Evolutionary conservation across 768 basidiomycete species (phyloP), one percentile per base, ranked within the genome.

Genomic region (Rhodotorula graminis): DNA sequence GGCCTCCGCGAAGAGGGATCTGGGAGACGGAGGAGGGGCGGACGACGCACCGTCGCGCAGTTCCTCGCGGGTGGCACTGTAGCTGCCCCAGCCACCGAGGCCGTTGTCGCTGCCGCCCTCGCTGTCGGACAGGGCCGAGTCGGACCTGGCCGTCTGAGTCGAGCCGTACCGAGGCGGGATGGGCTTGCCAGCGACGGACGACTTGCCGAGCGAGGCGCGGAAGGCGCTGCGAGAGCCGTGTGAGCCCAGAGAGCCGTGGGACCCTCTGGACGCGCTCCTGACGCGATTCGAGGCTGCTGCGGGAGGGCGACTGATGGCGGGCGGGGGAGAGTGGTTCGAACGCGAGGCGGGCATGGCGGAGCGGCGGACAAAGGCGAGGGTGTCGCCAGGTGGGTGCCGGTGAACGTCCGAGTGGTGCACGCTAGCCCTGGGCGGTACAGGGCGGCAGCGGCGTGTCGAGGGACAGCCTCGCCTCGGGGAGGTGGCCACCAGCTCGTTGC

Each of bases 1-100:
- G 15, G 53, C 6, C 27, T 14, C 19, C 50, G 50, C 23, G 5
- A 44, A 23, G 63, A 29, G 9, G n/a, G 37, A 4, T 7, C 31
- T 11, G 27, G 27, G 40, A 55, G 49, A 55, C 1, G 53, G 21
- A 46, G 40, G 44, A n/a, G 46, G 19, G 10, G 7, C 9, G 23
- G 9, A 27, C 21, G 46, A 69, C 74, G 61, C 29, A 73, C 75
- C 72, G 44, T 76, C 75, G 12, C 75, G 44, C 2, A 76, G 57
- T 42, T 76, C 75, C 40, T 76, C 75, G 29, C 72, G 29, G 27
- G 75, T 73, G 0, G 57, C 61, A 37, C 65, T 73, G 67, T 69
- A 76, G 47, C 69, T 70, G n/a, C 75, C 75, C 27, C 73, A 49
- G 33, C 33, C 44, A 6, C 25, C 42, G 21, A 65, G 21, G 11